phyloP scores from a whole-genome alignment of 2,329 filamentous ascomycete species.

The Pestalotiopsis sp. region DNA sequence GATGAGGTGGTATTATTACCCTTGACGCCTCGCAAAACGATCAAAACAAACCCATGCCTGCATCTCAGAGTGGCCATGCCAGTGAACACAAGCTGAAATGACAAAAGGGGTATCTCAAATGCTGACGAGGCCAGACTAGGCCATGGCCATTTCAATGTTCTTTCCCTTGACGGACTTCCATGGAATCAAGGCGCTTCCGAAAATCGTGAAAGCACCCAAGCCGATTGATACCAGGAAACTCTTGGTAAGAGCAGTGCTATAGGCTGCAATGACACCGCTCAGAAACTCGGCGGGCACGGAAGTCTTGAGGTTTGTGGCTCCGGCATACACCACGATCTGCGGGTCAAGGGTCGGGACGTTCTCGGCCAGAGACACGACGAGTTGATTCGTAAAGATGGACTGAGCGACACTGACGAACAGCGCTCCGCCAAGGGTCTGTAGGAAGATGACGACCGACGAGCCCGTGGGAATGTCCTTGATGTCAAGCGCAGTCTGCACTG shows the following conservation, averaged over 20 bases:
- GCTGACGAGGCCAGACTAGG: not conserved
- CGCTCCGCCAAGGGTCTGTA: constrained; percentile 44
- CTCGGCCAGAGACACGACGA: constrained; percentile 40
- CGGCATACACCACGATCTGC: constrained; percentile 32
- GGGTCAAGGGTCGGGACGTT: constrained; percentile 39
- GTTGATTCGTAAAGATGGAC: constrained; percentile 52
- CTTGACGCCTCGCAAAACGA: constrained; percentile 3
- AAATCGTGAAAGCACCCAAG: constrained; percentile 44
- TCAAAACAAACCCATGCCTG: not conserved
- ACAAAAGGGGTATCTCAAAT: not conserved
- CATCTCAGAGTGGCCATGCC: not conserved
- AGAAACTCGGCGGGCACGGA: constrained; percentile 32
- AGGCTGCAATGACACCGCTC: constrained; percentile 40
- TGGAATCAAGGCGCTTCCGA: constrained; percentile 48
- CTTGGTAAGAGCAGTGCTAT: constrained; percentile 46
- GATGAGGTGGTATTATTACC: not conserved
- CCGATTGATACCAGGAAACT: constrained; percentile 47
- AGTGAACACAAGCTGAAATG: not conserved
- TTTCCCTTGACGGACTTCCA: constrained; percentile 62
- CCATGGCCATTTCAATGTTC: constrained; percentile 35
- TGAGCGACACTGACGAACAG: constrained; percentile 56
- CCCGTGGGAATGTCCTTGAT: constrained; percentile 31
- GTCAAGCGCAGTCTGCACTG: constrained; percentile 40
- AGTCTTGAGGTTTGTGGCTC: constrained; percentile 40
- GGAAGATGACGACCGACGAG: constrained; percentile 40